phyloP scores from a whole-genome alignment of 1,284 basidiomycete species.

The Vanrija pseudolonga region DNA sequence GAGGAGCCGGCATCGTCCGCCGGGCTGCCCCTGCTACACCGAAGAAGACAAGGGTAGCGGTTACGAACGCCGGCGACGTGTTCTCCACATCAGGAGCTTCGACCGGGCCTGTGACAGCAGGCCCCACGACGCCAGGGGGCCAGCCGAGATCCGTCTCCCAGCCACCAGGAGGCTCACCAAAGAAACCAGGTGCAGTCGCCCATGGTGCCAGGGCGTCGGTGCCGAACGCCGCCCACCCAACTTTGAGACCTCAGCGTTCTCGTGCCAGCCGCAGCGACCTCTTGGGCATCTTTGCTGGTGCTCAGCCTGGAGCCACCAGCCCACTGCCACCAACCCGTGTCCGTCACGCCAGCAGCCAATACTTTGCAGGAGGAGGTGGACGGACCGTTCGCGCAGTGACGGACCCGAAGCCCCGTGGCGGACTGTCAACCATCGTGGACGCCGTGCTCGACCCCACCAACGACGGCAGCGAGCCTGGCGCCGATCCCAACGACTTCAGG shows the following conservation, averaged over 20 bases:
- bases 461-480: slow-evolving; percentile 10
- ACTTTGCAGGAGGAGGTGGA: slow-evolving; percentile 21
- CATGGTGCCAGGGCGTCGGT: no score
- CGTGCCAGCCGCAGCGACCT: slow-evolving; percentile 40
- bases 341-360: slow-evolving; percentile 32
- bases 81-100: not conserved
- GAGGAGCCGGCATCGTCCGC: slow-evolving; percentile 64
- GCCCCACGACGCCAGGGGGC: no score
- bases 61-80: not conserved
- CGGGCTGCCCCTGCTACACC: slow-evolving; percentile 59
- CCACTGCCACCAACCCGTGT: slow-evolving; percentile 15
- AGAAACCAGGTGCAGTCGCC: no score
- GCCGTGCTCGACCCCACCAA: slow-evolving; percentile 65
- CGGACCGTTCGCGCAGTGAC: slow-evolving; percentile 10
- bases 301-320: slow-evolving; percentile 54
- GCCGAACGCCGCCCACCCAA: no score
- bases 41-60: not conserved
- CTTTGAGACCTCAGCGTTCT: slow-evolving; percentile 10
- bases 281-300: slow-evolving; percentile 78
- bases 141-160: no score
- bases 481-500: slow-evolving; percentile 44
- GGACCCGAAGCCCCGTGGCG: slow-evolving; percentile 15
- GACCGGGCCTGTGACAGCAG: slow-evolving; percentile 31
- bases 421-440: slow-evolving; percentile 65
- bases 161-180: no score